phyloP scores from a whole-genome alignment of 2,329 filamentous ascomycete species.

The Phialemonium atrogriseum region DNA sequence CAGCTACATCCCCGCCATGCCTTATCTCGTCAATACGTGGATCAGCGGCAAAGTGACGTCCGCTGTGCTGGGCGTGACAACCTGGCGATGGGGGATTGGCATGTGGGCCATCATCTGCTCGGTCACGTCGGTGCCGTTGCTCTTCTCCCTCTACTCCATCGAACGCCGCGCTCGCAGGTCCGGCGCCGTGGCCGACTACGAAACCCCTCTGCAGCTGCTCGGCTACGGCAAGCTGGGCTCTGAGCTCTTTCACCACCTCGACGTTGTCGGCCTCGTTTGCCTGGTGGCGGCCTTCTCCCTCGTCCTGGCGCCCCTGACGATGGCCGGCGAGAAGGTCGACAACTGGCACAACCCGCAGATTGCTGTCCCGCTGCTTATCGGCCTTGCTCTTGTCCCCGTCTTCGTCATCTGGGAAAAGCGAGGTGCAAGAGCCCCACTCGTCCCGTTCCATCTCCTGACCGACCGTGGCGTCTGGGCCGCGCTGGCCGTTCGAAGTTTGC shows the following conservation, averaged over 20 bases:
- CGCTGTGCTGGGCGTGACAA: slow-evolving; percentile 38
- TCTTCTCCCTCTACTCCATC: slow-evolving; percentile 35
- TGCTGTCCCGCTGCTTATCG: slow-evolving; percentile 41
- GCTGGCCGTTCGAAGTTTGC: slow-evolving; percentile 41
- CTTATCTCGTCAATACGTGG: slow-evolving; percentile 57
- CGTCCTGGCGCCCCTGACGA: slow-evolving; percentile 42
- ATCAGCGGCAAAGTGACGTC: slow-evolving; percentile 48
- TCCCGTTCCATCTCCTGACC: slow-evolving; percentile 48
- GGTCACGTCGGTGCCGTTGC: slow-evolving; percentile 43
- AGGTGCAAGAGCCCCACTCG: slow-evolving; percentile 39
- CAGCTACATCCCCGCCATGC: slow-evolving; percentile 51
- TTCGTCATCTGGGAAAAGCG: slow-evolving; percentile 47
- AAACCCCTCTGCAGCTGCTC: slow-evolving; percentile 25
- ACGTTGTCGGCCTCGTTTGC: background rate
- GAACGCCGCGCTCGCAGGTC: slow-evolving; percentile 32
- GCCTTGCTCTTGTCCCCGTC: slow-evolving; percentile 35
- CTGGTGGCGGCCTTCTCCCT: background rate
- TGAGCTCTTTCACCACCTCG: slow-evolving; percentile 33
- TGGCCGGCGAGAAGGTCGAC: slow-evolving; percentile 38
- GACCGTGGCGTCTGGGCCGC: slow-evolving; percentile 56
- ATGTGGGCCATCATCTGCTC: slow-evolving; percentile 58
- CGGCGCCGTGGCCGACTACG: slow-evolving; percentile 30
- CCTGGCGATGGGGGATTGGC: slow-evolving; percentile 55
- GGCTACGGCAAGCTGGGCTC: slow-evolving; percentile 21
- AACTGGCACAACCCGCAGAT: slow-evolving; percentile 44